Evolutionary conservation across 805 yeast species (phyloP), one percentile per base, ranked within the genome.

Genomic region (Saccharomyces mikatae): DNA sequence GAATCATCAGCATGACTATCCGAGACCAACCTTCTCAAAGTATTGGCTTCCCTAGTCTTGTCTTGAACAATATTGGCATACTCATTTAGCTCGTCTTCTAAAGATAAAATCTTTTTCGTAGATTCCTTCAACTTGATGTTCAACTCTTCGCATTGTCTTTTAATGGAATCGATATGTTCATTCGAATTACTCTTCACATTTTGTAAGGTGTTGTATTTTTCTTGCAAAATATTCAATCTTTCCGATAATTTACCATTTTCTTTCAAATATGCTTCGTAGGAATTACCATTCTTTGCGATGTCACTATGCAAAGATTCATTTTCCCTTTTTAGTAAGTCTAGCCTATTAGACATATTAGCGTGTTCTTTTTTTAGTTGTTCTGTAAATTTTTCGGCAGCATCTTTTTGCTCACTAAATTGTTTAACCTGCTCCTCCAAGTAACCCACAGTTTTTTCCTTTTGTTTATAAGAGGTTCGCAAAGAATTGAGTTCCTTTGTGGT

Each of bases 11-110:
- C 83, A 61, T 90, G 92, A 5, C 80, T 77, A 48, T 89, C 96
- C 48, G 80, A 68, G 29, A 91, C 64, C 41, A 89, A 67, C 55
- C 87, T 74, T 60, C 95, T 77, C 70, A 90, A 80, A 0, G 89
- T 82, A 1, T 83, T 75, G 0, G 89, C 77, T 69, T 92, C 98
- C 51, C 91, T 76, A 0, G 87, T 82, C 56, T 96, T 80, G 63
- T 90, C 96, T 63, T 85, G 94, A 2, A 91, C 70, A 68, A 84
- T 75, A 31, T 80, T 78, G 53, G 89, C 79, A 4, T 87, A 74
- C 55, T 91, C 97, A 10, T 79, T 74, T n/a, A 92, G 71, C 64
- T 91, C 97, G 54, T 89, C 96, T 60, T 87, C 90, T 29, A 91
- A 67, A 1, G 82, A 79, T 54, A 87, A 90, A 24, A 80, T 74